Base-by-base conservation (phyloP, 2,329 filamentous ascomycete species). In the Cladosporium sp. region DNA sequence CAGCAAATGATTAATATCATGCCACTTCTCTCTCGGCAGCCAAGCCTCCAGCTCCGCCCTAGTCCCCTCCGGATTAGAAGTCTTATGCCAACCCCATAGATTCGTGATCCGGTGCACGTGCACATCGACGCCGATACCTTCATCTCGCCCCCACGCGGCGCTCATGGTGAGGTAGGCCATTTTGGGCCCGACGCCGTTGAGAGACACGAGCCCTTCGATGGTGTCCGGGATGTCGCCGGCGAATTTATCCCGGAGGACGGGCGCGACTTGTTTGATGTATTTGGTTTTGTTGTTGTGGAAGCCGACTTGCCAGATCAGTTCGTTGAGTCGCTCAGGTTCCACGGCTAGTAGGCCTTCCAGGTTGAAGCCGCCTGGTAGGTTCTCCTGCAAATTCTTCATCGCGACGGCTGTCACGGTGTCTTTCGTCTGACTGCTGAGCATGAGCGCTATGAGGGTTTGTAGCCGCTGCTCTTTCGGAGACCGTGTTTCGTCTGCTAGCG, bases 231-330 rank as follows among this genome's bases (percentile, higher is more conserved):
- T 93, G 62, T 96, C 91, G 45, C 82, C 81, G 52, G 73, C 66
- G 69, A 80, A 88, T 47, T 81, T 67, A 61, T 92, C 85, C 39
- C 82, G 78, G 20, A 95, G 75, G 29, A 95, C 84, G 27, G 78
- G 71, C 3, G 89, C 89, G 1, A 86, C 76, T 50, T 82, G 76
- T 67, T 94, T 90, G 64, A 95, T 85, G 66, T 82, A 86, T 70
- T 83, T 86, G 2, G 90, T 93, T 72, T 96, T 96, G 69, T 90
- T 91, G 64, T 95, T 95, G 73, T 95, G 91, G 67, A 96, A 96
- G 20, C 91, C 91, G 35, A 95, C 90, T 58, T 86, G 84, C 66
- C 80, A 78, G 56, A 95, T 95, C 57, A 94, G 73, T 60, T 82
- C 72, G 65, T 95, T 92, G 19, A 88, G 74, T 12, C 73, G 67